phyloP scores from a whole-genome alignment of 2,329 filamentous ascomycete species.

The Colletotrichum lini region DNA sequence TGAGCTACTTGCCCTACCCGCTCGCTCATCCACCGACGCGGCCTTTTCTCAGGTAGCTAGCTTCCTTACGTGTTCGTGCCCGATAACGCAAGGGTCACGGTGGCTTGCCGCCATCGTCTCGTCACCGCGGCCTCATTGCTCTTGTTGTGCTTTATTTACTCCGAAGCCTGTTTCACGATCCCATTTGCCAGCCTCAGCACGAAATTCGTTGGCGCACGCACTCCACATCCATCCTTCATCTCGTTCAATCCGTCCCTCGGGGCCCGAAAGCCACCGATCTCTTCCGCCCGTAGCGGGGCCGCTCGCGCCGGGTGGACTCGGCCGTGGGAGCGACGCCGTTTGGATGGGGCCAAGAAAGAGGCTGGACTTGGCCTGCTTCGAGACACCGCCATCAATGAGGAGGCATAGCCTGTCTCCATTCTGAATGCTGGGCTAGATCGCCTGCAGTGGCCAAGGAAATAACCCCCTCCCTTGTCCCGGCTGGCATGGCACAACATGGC shows the following conservation, averaged over 20 bases:
- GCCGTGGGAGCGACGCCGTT: background rate
- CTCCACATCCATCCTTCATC: background rate
- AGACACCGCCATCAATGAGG: background rate
- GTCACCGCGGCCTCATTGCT: slow-evolving; percentile 13
- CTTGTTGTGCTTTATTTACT: background rate
- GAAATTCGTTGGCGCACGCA: background rate
- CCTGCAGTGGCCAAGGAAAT: too few relatives aligned
- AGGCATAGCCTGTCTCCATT: too few relatives aligned
- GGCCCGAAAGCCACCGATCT: background rate
- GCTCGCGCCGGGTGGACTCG: background rate
- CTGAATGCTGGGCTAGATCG: too few relatives aligned
- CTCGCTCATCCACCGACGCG: slow-evolving; percentile 2
- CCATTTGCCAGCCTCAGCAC: slow-evolving; percentile 7
- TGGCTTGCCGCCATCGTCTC: slow-evolving; percentile 34
- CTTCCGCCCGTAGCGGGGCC: background rate
- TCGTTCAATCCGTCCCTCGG: background rate
- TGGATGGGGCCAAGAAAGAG: background rate
- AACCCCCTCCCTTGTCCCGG: too few relatives aligned
- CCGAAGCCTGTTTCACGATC: slow-evolving; percentile 32
- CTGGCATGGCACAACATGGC: too few relatives aligned
- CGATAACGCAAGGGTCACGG: slow-evolving; percentile 26
- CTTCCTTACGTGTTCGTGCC: slow-evolving; percentile 18
- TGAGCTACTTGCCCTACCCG: slow-evolving; percentile 24
- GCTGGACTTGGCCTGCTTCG: background rate
- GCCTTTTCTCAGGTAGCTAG: slow-evolving; percentile 19